Conservation (phyloP, 1,139 yeast genomes). For the Debaryomyces psychrophilus region DNA sequence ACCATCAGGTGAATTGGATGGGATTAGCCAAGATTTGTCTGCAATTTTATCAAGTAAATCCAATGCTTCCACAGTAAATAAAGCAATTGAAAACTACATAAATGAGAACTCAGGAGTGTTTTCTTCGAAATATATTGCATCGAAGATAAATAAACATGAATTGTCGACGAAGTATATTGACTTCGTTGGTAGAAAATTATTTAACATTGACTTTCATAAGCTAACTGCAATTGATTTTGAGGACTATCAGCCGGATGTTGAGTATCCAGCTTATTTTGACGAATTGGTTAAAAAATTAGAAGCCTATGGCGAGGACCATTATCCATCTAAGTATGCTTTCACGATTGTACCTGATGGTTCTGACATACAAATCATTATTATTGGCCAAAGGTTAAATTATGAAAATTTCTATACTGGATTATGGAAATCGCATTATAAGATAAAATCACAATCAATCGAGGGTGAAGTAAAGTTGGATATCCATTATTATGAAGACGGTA, state of each 20-base stretch:
- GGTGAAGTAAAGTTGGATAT: constrained; percentile 72
- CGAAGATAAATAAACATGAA: constrained; percentile 35
- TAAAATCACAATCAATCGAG: constrained; percentile 37
- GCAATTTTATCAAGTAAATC: constrained; percentile 27
- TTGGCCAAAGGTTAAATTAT: constrained; percentile 75
- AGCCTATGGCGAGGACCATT: constrained; percentile 50
- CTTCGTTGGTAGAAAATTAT: constrained; percentile 46
- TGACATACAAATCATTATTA: constrained; percentile 48
- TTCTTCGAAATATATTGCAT: constrained; percentile 37
- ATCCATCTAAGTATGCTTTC: constrained; percentile 56
- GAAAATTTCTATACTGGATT: constrained; percentile 87
- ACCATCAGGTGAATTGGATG: constrained; percentile 47
- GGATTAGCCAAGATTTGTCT: constrained; percentile 31
- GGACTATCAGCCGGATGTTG: constrained; percentile 27
- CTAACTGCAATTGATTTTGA: constrained; percentile 56
- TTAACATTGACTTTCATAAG: constrained; percentile 61
- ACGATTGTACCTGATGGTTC: constrained; percentile 42
- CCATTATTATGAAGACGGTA: constrained; percentile 96
- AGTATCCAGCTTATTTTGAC: constrained; percentile 35
- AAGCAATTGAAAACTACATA: constrained; percentile 34
- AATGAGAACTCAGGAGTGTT: constrained; percentile 35
- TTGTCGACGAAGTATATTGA: constrained; percentile 44
- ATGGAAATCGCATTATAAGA: constrained; percentile 74
- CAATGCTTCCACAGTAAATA: constrained; percentile 26
- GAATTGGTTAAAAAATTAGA: constrained; percentile 34